Base-by-base conservation (phyloP, 805 yeast genomes). In the Candida coleopterorum region DNA sequence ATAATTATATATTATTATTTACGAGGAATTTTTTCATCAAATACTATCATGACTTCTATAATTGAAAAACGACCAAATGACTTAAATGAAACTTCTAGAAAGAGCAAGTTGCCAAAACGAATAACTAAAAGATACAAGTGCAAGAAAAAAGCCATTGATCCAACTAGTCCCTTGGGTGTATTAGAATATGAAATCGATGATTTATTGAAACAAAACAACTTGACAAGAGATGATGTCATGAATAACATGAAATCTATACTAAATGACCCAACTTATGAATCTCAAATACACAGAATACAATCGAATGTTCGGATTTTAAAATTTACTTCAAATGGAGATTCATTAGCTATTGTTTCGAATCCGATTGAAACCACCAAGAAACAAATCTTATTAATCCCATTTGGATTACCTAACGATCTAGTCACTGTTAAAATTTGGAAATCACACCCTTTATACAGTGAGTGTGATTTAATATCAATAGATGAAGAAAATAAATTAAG, bases 261-360 rank as follows among this genome's bases (percentile, higher is more conserved):
- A 36, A 84, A 84, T 53, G 80, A 82, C 47, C 58, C 62, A 21
- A 68, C 63, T 1, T 57, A 60, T n/a, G 69, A 59, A 32, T 43
- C 64, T 2, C 60, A 55, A 29, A 81, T 77, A 48, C 85, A 85
- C 51, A 69, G 89, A 37, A 58, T 56, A 2, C 83, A 81, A 2
- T 53, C 60, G 1, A 63, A 77, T 39, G 87, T 86, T 14, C 59
- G 72, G 41, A 68, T 93, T 33, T 48, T 72, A 22, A 68, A 65
- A 31, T 60, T 83, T 11, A 68, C 86, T 9, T 81, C 96, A 2
- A 85, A 79, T 43, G 97, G 97, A 37, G 95, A 88, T 44, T 97
- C 97, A 1, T 49, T 90, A 16, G 95, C 85, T 0, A 41, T 87
- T 4, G 70, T 84, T 32, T 62, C 70, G 4, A 79, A 79, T 47